A percentile compares a stretch with the other conserved stretches of the same genome.
These are phyloP conservation scores for Globisporangium uncinulatum DNA, from an alignment of 352 stramenopile species.

Conservation along the genomic window DNA sequence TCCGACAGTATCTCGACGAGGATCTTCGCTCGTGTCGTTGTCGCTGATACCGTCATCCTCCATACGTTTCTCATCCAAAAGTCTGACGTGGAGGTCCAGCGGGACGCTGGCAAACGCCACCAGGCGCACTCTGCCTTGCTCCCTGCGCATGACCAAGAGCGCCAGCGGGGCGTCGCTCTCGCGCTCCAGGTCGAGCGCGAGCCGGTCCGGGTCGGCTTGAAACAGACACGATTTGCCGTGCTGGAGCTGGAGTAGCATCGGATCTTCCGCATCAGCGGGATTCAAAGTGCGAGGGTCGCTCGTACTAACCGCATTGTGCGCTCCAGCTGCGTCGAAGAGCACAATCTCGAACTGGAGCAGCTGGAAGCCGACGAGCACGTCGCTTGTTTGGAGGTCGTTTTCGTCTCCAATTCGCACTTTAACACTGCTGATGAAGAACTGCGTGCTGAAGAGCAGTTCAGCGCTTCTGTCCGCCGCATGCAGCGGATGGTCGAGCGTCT, in stretches of 20 bases:
- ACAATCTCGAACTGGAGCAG: slow-evolving; percentile 49
- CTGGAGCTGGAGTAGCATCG: slow-evolving; percentile 12
- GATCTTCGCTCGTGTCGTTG: background rate
- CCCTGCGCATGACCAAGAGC: slow-evolving; percentile 28
- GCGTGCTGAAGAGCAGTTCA: slow-evolving; percentile 36
- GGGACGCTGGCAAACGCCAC: slow-evolving; percentile 28
- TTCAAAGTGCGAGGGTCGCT: background rate
- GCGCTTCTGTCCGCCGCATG: background rate
- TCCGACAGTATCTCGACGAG: background rate
- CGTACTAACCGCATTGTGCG: background rate
- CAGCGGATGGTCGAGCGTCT: no score
- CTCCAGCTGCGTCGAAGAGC: slow-evolving; percentile 23
- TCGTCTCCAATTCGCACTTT: background rate
- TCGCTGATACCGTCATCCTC: background rate
- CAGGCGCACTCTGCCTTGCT: slow-evolving; percentile 27
- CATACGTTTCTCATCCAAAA: background rate
- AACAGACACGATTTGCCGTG: slow-evolving; percentile 55
- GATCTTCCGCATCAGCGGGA: background rate
- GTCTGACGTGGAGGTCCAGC: slow-evolving; percentile 21
- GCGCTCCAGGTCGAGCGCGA: slow-evolving; percentile 22
- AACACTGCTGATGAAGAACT: slow-evolving; percentile 28
- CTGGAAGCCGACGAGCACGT: slow-evolving; percentile 34
- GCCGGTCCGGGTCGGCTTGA: slow-evolving; percentile 20
- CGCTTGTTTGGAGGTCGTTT: background rate
- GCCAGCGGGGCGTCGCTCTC: slow-evolving; percentile 21